These are phyloP conservation scores for Striga hermonthica DNA, from an alignment of 305 asterid species.

Conservation along the genomic window DNA sequence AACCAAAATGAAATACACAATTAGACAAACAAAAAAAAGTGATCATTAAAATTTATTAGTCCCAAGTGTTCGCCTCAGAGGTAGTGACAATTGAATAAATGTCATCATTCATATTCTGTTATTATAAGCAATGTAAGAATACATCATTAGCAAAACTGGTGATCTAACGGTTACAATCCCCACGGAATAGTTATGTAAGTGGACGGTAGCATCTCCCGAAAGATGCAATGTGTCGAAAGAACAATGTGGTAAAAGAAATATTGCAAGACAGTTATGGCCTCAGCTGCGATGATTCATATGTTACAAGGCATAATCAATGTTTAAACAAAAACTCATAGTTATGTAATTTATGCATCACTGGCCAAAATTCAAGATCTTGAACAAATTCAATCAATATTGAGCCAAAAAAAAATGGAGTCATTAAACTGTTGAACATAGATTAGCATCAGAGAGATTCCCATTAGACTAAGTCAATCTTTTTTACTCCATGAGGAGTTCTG, in stretches of 20 bases:
- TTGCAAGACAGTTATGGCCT: constrained; percentile 16
- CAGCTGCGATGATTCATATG: constrained; percentile 42
- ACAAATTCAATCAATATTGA: not conserved
- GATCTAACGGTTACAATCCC: too few relatives aligned
- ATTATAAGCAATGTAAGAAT: constrained; percentile 23
- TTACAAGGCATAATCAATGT: constrained; percentile 26
- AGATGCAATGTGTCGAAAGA: not conserved
- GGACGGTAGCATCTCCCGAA: too few relatives aligned
- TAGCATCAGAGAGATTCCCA: constrained; percentile 73
- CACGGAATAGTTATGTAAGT: too few relatives aligned
- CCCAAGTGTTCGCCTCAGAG: constrained; percentile 35
- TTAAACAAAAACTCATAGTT: constrained; percentile 3
- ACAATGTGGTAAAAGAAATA: not conserved
- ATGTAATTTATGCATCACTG: constrained; percentile 28
- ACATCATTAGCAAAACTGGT: constrained; percentile 35
- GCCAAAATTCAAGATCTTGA: constrained; percentile 7
- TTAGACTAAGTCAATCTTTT: constrained; percentile 43
- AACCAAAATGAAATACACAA: too few relatives aligned
- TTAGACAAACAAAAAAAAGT: too few relatives aligned
- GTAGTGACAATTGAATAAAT: constrained; percentile 34
- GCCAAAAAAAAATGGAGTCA: not conserved
- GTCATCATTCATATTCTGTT: constrained; percentile 32
- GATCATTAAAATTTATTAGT: too few relatives aligned
- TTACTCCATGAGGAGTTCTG: constrained; percentile 36
- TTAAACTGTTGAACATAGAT: not conserved